Evolutionary conservation across 2,329 filamentous ascomycete genomes (phyloP), one percentile per base, ranked within the genome.

Genomic region (Penicillium sp.): DNA sequence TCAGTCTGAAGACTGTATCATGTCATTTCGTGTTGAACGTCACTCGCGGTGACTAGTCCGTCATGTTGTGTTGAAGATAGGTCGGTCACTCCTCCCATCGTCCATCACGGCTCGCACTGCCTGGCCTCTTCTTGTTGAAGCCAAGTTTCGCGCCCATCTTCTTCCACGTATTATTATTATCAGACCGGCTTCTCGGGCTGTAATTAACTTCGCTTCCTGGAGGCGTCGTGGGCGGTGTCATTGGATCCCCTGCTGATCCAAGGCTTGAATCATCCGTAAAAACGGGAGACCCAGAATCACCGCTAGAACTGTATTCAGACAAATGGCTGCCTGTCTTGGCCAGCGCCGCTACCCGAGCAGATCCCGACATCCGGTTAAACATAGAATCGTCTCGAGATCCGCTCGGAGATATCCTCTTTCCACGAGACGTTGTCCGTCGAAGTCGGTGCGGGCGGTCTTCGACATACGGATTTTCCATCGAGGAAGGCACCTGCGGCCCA

Each of bases 141-240:
- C 73, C 73, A 53, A 81, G 65, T 63, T 78, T 79, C 69, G 78
- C 75, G 3, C 77, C 77, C 76, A 79, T 78, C 62, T 79, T 80
- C 66, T 79, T 80, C 77, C 78, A 81, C 5, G 77, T 74, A 62
- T 79, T 78, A 50, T 79, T 74, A 62, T 79, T 78, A 50, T 80
- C 74, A 59, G 72, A 65, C 59, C 74, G 71, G 58, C 64, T 63
- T 64, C 74, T 72, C n/a, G 74, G 72, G 58, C 72, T 77, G 43
- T 49, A 35, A 4, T 45, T 52, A 24, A 28, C 48, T 50, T 80
- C 77, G 33, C 73, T 77, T 18, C 74, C 75, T 1, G 78, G 78
- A 11, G 78, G 78, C 5, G 78, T 81, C 20, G 76, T 79, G 1
- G 78, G 78, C 14, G 78, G 78, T 9, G 78, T 80, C 74, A 80